phyloP scores from a whole-genome alignment of 139 green algal genomes.

The Asterochloris erici region DNA sequence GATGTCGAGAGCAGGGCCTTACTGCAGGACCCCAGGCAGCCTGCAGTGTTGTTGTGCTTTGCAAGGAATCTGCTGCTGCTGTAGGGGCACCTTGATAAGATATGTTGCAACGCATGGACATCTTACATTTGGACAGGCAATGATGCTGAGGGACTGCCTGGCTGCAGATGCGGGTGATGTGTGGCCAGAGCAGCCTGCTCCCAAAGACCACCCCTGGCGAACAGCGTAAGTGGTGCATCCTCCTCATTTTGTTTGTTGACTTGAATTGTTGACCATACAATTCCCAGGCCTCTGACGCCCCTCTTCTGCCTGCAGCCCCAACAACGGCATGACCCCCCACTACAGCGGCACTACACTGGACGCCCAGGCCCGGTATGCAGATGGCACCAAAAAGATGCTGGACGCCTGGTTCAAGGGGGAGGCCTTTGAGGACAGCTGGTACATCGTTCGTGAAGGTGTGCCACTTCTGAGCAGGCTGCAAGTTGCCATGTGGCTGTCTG shows the following conservation, averaged over 20 bases:
- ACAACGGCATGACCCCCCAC: constrained; percentile 18
- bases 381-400: constrained; percentile 17
- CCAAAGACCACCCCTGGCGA: constrained; percentile 29
- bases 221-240: not conserved
- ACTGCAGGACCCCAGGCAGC: not conserved
- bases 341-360: constrained; percentile 19
- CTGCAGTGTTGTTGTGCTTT: not conserved
- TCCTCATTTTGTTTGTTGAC: not conserved
- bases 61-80: no score
- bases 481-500: no score
- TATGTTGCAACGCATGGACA: not conserved
- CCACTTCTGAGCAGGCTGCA: no score
- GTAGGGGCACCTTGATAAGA: not conserved
- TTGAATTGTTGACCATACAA: not conserved
- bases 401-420: constrained; percentile 14
- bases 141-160: not conserved
- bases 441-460: constrained; percentile 9
- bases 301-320: not conserved
- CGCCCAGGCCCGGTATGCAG: constrained; percentile 12
- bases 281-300: not conserved
- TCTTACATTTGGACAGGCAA: no score
- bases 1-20: no score
- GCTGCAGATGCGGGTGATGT: constrained; percentile 26
- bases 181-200: constrained; percentile 25
- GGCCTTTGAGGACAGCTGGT: constrained; percentile 3